phyloP scores from a whole-genome alignment of 257 asterid species.

The Solanum sejunctum region DNA sequence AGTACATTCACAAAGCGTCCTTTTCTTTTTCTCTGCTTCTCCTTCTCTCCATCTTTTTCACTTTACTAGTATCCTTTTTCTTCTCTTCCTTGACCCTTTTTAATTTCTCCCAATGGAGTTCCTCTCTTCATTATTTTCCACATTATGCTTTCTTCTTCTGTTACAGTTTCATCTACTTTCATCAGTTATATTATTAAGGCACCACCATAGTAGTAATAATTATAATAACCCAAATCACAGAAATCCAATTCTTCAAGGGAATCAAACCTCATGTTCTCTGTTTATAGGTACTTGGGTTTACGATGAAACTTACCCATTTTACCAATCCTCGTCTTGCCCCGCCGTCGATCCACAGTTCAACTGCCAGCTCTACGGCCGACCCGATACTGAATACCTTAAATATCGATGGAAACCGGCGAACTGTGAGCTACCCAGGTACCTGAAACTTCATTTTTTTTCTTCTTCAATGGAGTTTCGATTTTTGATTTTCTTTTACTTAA shows the following conservation, averaged over 20 bases:
- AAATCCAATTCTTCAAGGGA: constrained; percentile 36
- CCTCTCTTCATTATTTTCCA: not conserved
- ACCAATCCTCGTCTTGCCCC: constrained; percentile 53
- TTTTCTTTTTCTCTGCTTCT: not conserved
- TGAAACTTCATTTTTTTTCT: not conserved
- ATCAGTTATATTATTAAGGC: constrained; percentile 31
- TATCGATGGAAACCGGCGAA: constrained; percentile 80
- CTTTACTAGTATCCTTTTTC: not conserved
- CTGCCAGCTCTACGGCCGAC: constrained; percentile 79
- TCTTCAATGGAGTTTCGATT: not conserved
- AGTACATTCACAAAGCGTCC: not conserved
- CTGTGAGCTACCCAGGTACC: constrained; percentile 76
- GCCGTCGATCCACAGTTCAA: constrained; percentile 65
- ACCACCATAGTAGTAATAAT: constrained; percentile 8
- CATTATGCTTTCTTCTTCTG: constrained; percentile 17
- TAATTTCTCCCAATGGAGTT: constrained; percentile 29
- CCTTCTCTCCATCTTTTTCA: not conserved
- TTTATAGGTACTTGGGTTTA: constrained; percentile 75
- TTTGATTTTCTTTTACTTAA: not conserved
- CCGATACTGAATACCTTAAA: constrained; percentile 77
- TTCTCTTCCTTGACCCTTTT: not conserved
- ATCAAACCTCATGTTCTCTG: constrained; percentile 46
- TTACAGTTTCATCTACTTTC: constrained; percentile 19
- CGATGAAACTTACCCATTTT: constrained; percentile 54
- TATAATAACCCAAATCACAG: constrained; percentile 8